phyloP scores from a whole-genome alignment of 768 basidiomycete genomes.

The Candolleomyces aberdarensis region DNA sequence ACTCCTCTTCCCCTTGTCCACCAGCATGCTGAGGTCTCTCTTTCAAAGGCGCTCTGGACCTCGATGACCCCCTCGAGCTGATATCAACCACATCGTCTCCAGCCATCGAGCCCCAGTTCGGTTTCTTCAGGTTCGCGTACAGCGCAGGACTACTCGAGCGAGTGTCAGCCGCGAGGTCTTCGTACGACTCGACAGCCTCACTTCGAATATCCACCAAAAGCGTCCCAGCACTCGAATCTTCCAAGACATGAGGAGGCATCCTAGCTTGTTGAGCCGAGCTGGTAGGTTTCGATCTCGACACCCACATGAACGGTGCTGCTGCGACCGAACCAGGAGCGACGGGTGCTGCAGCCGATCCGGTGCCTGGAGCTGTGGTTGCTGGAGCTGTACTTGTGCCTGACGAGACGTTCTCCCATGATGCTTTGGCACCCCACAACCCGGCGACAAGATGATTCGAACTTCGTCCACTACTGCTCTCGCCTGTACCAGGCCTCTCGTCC shows the following conservation, averaged over 20 bases:
- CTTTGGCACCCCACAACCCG: background rate
- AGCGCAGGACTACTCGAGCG: too few relatives aligned
- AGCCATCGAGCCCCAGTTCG: background rate
- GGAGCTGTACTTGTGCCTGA: background rate
- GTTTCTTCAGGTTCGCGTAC: too few relatives aligned
- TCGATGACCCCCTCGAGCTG: background rate
- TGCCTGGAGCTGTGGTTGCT: background rate
- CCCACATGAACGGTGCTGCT: constrained; percentile 4
- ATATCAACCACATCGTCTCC: background rate
- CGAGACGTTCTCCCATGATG: too few relatives aligned
- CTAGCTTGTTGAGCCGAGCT: background rate
- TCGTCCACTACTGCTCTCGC: constrained; percentile 1
- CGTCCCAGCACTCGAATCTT: too few relatives aligned
- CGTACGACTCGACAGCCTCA: too few relatives aligned
- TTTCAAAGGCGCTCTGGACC: background rate
- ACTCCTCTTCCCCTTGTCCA: background rate
- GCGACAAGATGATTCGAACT: background rate
- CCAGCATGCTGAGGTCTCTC: background rate
- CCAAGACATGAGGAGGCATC: too few relatives aligned
- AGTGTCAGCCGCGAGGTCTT: too few relatives aligned
- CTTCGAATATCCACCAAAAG: too few relatives aligned
- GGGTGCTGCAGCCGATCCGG: background rate
- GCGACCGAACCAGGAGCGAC: background rate
- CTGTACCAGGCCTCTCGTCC: constrained; percentile 1
- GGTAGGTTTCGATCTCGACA: background rate